Base-by-base conservation (phyloP, 2,329 filamentous ascomycete species). In the Penicillium verrucosum region DNA sequence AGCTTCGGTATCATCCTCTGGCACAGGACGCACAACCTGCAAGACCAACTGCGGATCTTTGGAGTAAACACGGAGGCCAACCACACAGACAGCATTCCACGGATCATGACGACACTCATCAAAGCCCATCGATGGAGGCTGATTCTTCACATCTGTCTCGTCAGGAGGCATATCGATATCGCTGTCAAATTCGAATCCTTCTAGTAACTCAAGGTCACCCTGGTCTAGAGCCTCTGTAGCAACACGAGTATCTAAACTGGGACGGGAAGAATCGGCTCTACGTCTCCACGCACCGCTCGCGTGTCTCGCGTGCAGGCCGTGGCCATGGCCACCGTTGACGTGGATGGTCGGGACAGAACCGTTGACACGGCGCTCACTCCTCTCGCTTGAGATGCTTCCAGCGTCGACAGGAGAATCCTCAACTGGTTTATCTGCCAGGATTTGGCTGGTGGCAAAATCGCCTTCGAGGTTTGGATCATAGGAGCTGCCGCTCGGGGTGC, bases 81-180 rank as follows among this genome's bases (percentile, higher is more conserved):
- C 78, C 16, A 86, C 82, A 59, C 82, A 84, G 1, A 85, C 77
- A 0, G 84, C 84, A 63, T 85, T 85, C 84, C 84, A 86, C 0
- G 82, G 82, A 58, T 75, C 71, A 12, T 43, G 58, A 58, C 21
- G 56, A 51, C 44, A 54, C 14, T 50, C 57, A 4, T 63, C 54
- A 6, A 45, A 5, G 1, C 54, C 43, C 2, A 30, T 32, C 8
- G 51, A 50, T 2, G 52, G 50, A 9, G 30, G 37, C 1, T 18
- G 56, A 3, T 42, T 51, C n/a, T 65, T 66, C 7, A 40, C 18
- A 5, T 59, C 53, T 0, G 58, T 46, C 18, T 72, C 70, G 11
- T 73, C 68, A 0, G 67, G 59, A 2, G 71, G 68, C 73, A 77
- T 75, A 51, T 77, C 75, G 27, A 77, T 59, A 30, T 77, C 74